Percentiles rank a stretch among this genome's conserved stretches.
These are phyloP conservation scores for Athelia sp. DNA, from an alignment of 1,284 basidiomycete species.

Conservation along the genomic window DNA sequence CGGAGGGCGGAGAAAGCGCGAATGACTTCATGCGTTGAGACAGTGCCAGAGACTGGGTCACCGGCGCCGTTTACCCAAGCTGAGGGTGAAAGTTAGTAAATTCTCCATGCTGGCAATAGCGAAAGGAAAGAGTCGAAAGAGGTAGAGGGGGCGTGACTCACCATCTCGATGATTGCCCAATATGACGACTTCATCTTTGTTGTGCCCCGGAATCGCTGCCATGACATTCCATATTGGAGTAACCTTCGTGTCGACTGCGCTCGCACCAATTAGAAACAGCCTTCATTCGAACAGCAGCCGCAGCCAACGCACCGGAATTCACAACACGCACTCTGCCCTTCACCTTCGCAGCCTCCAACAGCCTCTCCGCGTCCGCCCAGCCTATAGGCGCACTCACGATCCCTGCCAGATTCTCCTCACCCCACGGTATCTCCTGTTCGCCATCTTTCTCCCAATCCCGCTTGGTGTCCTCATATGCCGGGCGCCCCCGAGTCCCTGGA, in stretches of 20 bases:
- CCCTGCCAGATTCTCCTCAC: slow-evolving; percentile 67
- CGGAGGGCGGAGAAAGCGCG: slow-evolving; percentile 77
- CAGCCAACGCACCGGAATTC: slow-evolving; percentile 50
- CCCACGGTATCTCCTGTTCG: slow-evolving; percentile 21
- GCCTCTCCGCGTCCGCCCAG: slow-evolving; percentile 60
- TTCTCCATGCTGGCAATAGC: slow-evolving; percentile 24
- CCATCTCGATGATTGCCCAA: slow-evolving; percentile 88
- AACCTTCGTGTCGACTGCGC: slow-evolving; percentile 66
- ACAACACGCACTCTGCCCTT: slow-evolving; percentile 52
- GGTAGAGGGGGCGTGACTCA: too few species aligned
- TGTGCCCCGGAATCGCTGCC: slow-evolving; percentile 85
- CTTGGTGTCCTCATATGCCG: slow-evolving; percentile 82
- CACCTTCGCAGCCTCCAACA: slow-evolving; percentile 57
- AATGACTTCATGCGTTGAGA: slow-evolving; percentile 82
- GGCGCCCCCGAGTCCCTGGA: slow-evolving; percentile 82
- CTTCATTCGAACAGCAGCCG: slow-evolving; percentile 8
- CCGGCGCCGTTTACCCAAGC: slow-evolving; percentile 69
- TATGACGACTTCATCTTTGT: slow-evolving; percentile 82
- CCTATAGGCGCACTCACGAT: slow-evolving; percentile 83
- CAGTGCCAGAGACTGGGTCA: slow-evolving; percentile 88
- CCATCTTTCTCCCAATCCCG: slow-evolving; percentile 24
- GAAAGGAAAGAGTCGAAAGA: background rate
- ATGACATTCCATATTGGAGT: slow-evolving; percentile 88
- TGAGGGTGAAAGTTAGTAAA: slow-evolving; percentile 5
- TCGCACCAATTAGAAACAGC: slow-evolving; percentile 7